Percentiles rank a stretch among this genome's conserved stretches.
phyloP scores from a whole-genome alignment of 2,329 filamentous ascomycete species.

The Trichoderma guizhouense region DNA sequence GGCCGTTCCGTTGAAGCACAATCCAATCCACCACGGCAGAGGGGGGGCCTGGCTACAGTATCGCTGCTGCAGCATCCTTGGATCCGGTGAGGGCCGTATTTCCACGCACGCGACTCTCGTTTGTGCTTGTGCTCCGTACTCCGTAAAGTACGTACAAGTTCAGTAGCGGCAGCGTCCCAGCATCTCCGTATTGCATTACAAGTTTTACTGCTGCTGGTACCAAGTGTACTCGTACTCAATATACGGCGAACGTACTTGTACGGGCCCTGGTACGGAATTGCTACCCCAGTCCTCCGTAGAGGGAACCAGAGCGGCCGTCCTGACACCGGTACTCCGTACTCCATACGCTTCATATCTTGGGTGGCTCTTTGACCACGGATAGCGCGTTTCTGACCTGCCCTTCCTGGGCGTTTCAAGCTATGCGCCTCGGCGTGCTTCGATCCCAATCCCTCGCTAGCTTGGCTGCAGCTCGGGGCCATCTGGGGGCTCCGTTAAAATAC shows the following conservation, averaged over 20 bases:
- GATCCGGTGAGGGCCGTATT: slow-evolving; percentile 4
- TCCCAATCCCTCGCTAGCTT: slow-evolving; percentile 12
- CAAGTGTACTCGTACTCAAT: background rate
- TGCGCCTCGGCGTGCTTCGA: slow-evolving; percentile 11
- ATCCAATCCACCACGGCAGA: background rate
- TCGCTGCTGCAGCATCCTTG: slow-evolving; percentile 7
- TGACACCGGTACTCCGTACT: slow-evolving; percentile 3
- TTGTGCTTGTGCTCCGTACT: background rate
- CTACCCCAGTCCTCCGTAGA: background rate
- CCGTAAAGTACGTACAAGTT: slow-evolving; percentile 5
- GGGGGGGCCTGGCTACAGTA: background rate
- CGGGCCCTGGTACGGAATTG: background rate
- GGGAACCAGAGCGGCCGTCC: slow-evolving; percentile 9
- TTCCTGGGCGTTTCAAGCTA: slow-evolving; percentile 16
- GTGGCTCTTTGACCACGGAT: background rate
- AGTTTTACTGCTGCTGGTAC: background rate
- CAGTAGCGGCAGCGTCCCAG: background rate
- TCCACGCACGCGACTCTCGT: slow-evolving; percentile 12
- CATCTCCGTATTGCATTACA: background rate
- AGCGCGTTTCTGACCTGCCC: slow-evolving; percentile 16
- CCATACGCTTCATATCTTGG: slow-evolving; percentile 6
- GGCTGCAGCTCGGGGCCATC: slow-evolving; percentile 14
- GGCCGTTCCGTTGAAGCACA: background rate
- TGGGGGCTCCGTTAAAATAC: slow-evolving; percentile 15
- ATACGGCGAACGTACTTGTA: background rate